Conservation (phyloP, 768 basidiomycete species). For the Chalciporus sphaerocephalus region DNA sequence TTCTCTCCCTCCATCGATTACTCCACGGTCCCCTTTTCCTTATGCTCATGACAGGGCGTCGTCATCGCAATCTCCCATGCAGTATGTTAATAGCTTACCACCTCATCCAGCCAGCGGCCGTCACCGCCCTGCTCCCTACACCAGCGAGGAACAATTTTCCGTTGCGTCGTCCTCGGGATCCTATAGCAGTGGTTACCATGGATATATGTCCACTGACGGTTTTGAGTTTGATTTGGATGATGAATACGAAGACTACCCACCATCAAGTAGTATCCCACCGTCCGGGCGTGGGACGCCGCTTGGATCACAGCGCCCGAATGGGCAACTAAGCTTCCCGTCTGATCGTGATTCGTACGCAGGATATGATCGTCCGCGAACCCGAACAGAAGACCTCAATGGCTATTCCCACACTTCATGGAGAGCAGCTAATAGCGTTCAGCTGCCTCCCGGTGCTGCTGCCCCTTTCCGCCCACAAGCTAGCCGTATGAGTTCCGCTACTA, state of each 20-base stretch:
- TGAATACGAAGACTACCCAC: constrained; percentile 73
- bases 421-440: constrained; percentile 41
- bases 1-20: constrained; percentile 32
- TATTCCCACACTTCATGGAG: constrained; percentile 64
- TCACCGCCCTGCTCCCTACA: constrained; percentile 34
- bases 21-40: constrained; percentile 34
- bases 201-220: constrained; percentile 57
- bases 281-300: constrained; percentile 77
- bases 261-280: constrained; percentile 36
- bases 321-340: constrained; percentile 50
- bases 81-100: constrained; percentile 30
- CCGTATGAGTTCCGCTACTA: constrained; percentile 45
- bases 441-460: constrained; percentile 27
- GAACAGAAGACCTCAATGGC: constrained; percentile 66
- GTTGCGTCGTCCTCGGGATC: constrained; percentile 30
- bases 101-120: constrained; percentile 34
- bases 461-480: constrained; percentile 41
- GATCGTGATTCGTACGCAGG: constrained; percentile 48
- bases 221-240: constrained; percentile 74
- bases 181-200: constrained; percentile 15
- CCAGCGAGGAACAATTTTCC: constrained; percentile 38
- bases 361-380: constrained; percentile 57
- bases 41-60: constrained; percentile 36
- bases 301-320: constrained; percentile 52
- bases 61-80: constrained; percentile 30